A percentile compares a stretch with the other conserved stretches of the same genome.
phyloP scores from a whole-genome alignment of 495 filamentous ascomycete genomes.

The Delitschia confertaspora region DNA sequence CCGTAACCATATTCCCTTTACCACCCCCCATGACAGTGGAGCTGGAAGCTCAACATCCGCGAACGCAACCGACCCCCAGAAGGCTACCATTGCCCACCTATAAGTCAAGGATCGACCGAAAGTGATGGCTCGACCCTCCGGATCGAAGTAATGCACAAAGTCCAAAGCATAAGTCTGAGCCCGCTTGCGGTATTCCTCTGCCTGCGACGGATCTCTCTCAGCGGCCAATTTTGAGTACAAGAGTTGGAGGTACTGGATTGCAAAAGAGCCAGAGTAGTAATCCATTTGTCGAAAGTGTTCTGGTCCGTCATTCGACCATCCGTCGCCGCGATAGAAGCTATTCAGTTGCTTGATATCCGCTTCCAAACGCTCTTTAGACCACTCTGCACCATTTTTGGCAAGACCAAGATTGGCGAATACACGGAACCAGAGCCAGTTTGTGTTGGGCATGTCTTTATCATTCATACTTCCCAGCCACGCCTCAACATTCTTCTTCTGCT shows the following conservation, averaged over 20 bases:
- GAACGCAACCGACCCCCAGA: conserved; percentile 71
- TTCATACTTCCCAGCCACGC: conserved; percentile 65
- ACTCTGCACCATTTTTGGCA: conserved; percentile 58
- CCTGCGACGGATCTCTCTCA: conserved; percentile 55
- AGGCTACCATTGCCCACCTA: conserved; percentile 71
- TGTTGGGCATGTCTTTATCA: conserved; percentile 60
- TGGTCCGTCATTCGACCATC: conserved; percentile 74
- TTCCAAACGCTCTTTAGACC: conserved; percentile 56
- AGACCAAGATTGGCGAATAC: conserved; percentile 75
- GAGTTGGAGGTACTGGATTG: conserved; percentile 68
- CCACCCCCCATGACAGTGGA: conserved; percentile 65
- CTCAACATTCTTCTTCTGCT: conserved; percentile 53
- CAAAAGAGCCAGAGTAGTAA: conserved; percentile 74
- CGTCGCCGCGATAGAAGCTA: conserved; percentile 68
- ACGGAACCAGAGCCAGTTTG: conserved; percentile 67
- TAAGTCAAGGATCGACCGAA: conserved; percentile 72
- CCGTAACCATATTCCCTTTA: conserved; percentile 64
- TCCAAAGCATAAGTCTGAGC: conserved; percentile 58
- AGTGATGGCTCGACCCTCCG: conserved; percentile 57
- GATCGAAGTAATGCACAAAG: conserved; percentile 66
- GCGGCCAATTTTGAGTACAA: conserved; percentile 66
- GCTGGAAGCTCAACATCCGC: conserved; percentile 62
- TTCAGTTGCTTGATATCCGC: conserved; percentile 68
- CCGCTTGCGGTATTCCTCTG: conserved; percentile 59
- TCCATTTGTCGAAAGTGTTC: conserved; percentile 72